phyloP scores from a whole-genome alignment of 345 rosid genomes.

The Salix suchowensis region DNA sequence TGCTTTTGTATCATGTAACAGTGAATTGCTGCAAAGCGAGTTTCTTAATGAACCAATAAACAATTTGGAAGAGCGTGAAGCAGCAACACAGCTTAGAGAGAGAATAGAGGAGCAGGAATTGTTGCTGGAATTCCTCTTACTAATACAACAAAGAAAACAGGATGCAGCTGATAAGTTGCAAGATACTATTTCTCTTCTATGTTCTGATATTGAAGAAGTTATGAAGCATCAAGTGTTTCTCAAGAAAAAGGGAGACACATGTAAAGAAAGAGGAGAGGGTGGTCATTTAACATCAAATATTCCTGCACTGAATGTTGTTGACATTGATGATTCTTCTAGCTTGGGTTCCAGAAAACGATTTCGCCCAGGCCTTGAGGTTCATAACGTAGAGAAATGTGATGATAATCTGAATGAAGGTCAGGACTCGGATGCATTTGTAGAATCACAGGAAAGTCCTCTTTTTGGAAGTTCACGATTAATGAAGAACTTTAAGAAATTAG shows the following conservation, averaged over 20 bases:
- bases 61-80: conserved; percentile 76
- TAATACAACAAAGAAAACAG: conserved; percentile 66
- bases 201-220: conserved; percentile 81
- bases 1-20: conserved; percentile 24
- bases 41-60: conserved; percentile 79
- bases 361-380: conserved; percentile 40
- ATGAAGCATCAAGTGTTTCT: conserved; percentile 47
- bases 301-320: conserved; percentile 33
- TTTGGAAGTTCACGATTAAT: conserved; percentile 65
- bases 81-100: conserved; percentile 69
- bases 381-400: conserved; percentile 39
- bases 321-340: conserved; percentile 46
- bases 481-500: conserved; percentile 88
- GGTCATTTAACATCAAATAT: conserved; percentile 41
- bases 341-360: conserved; percentile 65
- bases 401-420: conserved; percentile 40
- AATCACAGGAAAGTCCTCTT: conserved; percentile 52
- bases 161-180: conserved; percentile 70
- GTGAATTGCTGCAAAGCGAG: conserved; percentile 77
- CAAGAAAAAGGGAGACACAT: conserved; percentile 47
- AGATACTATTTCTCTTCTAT: conserved; percentile 62
- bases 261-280: conserved; percentile 39
- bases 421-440: conserved; percentile 32
- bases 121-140: conserved; percentile 77
- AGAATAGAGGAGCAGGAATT: conserved; percentile 79